Conservation (phyloP, 345 rosid genomes). For the Geranium rotundifolium region DNA sequence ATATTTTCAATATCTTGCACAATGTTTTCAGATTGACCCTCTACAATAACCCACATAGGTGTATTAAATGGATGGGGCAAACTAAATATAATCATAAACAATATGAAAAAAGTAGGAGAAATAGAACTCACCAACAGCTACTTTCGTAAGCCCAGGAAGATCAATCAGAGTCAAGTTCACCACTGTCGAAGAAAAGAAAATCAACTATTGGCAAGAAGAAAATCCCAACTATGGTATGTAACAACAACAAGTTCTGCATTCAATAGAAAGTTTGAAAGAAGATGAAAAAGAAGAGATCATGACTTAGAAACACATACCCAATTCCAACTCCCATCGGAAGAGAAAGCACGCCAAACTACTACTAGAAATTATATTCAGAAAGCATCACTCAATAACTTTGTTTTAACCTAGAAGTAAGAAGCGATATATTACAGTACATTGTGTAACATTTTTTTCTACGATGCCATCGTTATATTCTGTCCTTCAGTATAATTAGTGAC, state of each 20-base stretch:
- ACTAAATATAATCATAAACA: not conserved
- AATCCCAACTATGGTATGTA: not conserved
- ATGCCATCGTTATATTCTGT: too few relatives aligned
- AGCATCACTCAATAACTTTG: not conserved
- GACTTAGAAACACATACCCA: not conserved
- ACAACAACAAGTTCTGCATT: not conserved
- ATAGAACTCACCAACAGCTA: slow-evolving; percentile 71
- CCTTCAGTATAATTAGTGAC: too few relatives aligned
- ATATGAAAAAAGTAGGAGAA: slow-evolving; percentile 1
- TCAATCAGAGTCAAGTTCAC: slow-evolving; percentile 91
- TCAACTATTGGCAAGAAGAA: not conserved
- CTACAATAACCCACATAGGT: slow-evolving; percentile 26
- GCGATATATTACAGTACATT: not conserved
- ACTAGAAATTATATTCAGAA: not conserved
- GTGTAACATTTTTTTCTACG: too few relatives aligned
- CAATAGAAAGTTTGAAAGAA: not conserved
- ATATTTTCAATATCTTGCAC: slow-evolving; percentile 87
- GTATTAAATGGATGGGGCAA: not conserved
- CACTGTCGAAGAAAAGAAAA: slow-evolving; percentile 34
- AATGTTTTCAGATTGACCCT: slow-evolving; percentile 82
- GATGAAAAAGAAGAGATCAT: not conserved
- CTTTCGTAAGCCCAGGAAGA: slow-evolving; percentile 97
- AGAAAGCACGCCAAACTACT: not conserved
- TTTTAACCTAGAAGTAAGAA: not conserved
- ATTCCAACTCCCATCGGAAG: not conserved